phyloP scores from a whole-genome alignment of 140 eudicot species.

The Ambrosia hybrid region DNA sequence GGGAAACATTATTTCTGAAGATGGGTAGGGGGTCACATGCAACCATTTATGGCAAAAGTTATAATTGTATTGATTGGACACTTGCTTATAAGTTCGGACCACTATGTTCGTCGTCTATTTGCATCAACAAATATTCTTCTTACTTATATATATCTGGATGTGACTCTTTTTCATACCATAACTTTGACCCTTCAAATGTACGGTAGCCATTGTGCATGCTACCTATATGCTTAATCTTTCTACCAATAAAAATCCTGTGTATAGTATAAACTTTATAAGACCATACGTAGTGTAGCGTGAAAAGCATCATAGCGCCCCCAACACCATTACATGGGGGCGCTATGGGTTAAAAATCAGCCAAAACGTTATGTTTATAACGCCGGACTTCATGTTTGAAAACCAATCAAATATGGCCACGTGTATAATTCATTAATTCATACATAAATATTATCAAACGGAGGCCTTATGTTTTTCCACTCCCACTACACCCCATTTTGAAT shows the following conservation, averaged over 20 bases:
- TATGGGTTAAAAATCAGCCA: too few species aligned
- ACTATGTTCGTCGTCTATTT: conserved; percentile 16
- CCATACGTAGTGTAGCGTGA: too few species aligned
- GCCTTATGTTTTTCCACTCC: too few species aligned
- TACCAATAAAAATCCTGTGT: neutral
- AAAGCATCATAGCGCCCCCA: too few species aligned
- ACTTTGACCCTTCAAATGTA: conserved; percentile 17
- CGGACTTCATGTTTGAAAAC: too few species aligned
- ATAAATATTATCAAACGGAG: too few species aligned
- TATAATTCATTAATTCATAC: too few species aligned
- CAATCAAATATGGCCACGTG: too few species aligned
- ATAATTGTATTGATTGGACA: conserved; percentile 17
- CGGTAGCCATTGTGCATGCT: neutral
- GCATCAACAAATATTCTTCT: neutral
- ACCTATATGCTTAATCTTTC: neutral
- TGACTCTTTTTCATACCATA: neutral
- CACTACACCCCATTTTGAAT: too few species aligned
- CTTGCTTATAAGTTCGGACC: conserved; percentile 12
- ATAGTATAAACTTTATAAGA: too few species aligned
- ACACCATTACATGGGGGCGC: too few species aligned
- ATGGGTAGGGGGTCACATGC: conserved; percentile 19
- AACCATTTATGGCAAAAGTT: neutral
- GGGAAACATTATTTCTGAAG: neutral
- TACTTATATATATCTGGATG: neutral
- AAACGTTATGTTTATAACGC: too few species aligned